Evolutionary conservation across 225 moss, liverwort and hornwort genomes (phyloP).

Genomic region (Polytrichum commune): DNA sequence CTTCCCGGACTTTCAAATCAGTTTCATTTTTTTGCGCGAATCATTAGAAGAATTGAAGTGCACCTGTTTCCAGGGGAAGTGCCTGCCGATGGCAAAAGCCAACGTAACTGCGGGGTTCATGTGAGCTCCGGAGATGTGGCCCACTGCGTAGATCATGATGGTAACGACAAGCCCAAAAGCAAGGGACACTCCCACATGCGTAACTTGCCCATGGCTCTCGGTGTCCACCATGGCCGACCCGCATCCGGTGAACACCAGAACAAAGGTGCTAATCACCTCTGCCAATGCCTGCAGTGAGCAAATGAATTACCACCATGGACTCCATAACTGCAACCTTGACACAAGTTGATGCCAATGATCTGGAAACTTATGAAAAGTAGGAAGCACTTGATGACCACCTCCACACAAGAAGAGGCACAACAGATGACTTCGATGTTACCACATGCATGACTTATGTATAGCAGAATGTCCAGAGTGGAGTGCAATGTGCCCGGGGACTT

Average conservation of each 20-base stretch:
- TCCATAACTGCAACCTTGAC: neutral
- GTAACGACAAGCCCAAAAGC: constrained; percentile 46
- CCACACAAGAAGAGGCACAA: neutral
- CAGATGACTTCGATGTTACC: too few species aligned
- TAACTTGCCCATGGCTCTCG: constrained; percentile 43
- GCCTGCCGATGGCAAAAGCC: constrained; percentile 36
- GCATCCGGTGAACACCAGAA: constrained; percentile 56
- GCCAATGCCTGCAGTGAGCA: constrained; percentile 31
- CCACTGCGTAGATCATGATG: constrained; percentile 53
- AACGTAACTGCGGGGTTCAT: constrained; percentile 58
- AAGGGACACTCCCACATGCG: constrained; percentile 40
- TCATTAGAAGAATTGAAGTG: too few species aligned
- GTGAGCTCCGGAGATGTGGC: constrained; percentile 56
- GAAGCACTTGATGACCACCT: neutral
- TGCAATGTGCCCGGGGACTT: too few species aligned
- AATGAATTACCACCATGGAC: neutral
- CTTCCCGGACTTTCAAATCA: too few species aligned
- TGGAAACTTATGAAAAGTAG: neutral
- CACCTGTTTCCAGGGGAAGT: constrained; percentile 52
- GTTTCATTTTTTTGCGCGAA: too few species aligned
- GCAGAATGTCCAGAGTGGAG: too few species aligned
- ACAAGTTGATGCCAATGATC: neutral
- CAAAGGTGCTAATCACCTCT: constrained; percentile 53
- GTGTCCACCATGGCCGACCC: constrained; percentile 55
- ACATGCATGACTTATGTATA: too few species aligned